Evolutionary conservation across 495 filamentous ascomycete species (phyloP).

Genomic region (Xylaria longipes): DNA sequence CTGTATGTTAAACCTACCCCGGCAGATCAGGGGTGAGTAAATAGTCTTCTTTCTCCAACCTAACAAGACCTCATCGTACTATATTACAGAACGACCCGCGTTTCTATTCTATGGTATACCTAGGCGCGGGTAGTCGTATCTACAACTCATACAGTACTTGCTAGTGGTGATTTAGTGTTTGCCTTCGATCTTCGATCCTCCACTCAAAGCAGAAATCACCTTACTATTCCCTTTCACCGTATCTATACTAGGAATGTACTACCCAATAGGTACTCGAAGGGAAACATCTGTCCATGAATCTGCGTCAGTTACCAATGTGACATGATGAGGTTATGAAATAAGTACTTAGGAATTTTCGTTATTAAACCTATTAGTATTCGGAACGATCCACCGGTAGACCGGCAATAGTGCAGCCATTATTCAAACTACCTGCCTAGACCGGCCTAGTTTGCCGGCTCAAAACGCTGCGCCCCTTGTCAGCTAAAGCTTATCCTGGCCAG

Average conservation of each 20-base stretch:
- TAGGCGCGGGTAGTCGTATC: background rate
- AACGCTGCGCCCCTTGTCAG: background rate
- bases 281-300: background rate
- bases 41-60: background rate
- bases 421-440: constrained; percentile 5
- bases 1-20: background rate
- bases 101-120: background rate
- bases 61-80: background rate
- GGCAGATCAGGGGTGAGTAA: background rate
- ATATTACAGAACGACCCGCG: background rate
- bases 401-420: background rate
- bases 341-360: background rate
- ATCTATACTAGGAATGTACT: background rate
- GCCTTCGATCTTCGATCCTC: background rate
- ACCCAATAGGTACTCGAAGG: background rate
- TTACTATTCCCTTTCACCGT: too few species aligned
- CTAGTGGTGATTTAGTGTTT: background rate
- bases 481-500: background rate
- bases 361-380: background rate
- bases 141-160: background rate
- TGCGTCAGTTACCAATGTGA: background rate
- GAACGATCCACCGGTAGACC: background rate
- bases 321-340: background rate
- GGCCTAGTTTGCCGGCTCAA: constrained; percentile 3
- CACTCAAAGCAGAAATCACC: background rate